Base-by-base conservation (phyloP, 2,329 filamentous ascomycete genomes). In the Fusarium pininemorale region DNA sequence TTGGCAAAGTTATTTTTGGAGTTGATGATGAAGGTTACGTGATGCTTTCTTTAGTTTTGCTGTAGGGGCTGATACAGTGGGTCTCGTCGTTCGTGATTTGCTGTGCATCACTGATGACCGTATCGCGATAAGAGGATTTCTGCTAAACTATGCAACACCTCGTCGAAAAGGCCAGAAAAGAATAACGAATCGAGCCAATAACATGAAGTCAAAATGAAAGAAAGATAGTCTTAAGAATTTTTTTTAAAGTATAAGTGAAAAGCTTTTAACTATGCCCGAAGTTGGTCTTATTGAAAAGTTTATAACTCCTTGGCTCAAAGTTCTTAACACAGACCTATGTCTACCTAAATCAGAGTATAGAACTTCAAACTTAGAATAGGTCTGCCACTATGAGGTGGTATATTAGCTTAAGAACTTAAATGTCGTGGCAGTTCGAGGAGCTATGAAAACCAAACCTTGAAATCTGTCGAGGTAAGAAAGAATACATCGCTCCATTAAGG, bases 171-270 rank as follows among this genome's bases (percentile, higher is more conserved):
- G 10, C 2, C 4, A 6, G 12, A 22, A 1, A 6, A 5, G 24
- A 38, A 6, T 16, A n/a, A 4, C 10, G 1, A 22, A 15, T 5
- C 3, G 10, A 48, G 14, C 26, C 14, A 48, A 3, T 0, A 5
- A 18, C 18, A 47, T 18, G 3, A 16, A 3, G 7, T 11, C 0
- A 22, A 30, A 30, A 30, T 15, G 12, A 24, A 14, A 9, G 6
- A 14, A 20, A 24, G 2, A 35, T 11, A 20, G 4, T 12, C 0
- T 6, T 6, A 14, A 11, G 26, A 28, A 7, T 0, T 4, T 3
- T 0, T 10, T 28, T 15, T 0, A 5, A 28, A 15, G 8, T 20
- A 5, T 15, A 2, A 47, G 11, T 14, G 7, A 26, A 26, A 20
- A 26, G 3, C 5, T 20, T 14, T 10, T 14, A 2, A 14, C 5